Evolutionary conservation across 2,329 filamentous ascomycete genomes (phyloP), one percentile per base, ranked within the genome.

Genomic region (Zymoseptoria passerinii): DNA sequence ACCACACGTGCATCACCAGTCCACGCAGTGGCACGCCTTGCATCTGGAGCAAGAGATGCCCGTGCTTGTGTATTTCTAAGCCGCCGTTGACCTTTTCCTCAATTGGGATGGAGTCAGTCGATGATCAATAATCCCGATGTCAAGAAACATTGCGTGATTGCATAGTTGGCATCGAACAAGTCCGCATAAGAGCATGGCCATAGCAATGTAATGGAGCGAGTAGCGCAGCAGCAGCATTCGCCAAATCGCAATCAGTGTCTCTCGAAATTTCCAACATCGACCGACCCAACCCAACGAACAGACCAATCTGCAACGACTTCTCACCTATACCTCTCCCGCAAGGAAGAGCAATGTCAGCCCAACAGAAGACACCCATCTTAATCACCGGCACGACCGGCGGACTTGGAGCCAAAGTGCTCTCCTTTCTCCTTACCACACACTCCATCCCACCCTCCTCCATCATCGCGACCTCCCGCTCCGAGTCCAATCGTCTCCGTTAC

Each of bases 341-440:
- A 40, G 23, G 23, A 23, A 23, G 23, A 23, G 4, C 35, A 40
- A 40, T 40, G 35, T 16, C 35, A 40, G 5, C 13, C 16, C 35
- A 40, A 40, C 35, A 40, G 16, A 50, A 23, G 18, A 51, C 56
- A 7, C 49, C 55, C n/a, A 58, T 62, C 54, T 64, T 67, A 54
- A 54, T 70, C 9, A 70, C 68, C 10, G 67, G 67, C 52, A 64
- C 65, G 13, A 70, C 81, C 0, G 82, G 81, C 48, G 79, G 74
- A 35, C 76, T 84, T 1, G 81, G 79, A 61, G 70, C 72, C 54
- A 80, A 78, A 65, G 80, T 80, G 28, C 72, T 80, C 67, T 71
- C 72, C 28, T 78, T 81, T 61, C 74, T 84, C 5, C 70, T 78
- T 1, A 66, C 72, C 10, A 72, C 73, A 3, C 69, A 79, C 23